phyloP scores from a whole-genome alignment of 495 filamentous ascomycete genomes.

The Penicillium pulvis region DNA sequence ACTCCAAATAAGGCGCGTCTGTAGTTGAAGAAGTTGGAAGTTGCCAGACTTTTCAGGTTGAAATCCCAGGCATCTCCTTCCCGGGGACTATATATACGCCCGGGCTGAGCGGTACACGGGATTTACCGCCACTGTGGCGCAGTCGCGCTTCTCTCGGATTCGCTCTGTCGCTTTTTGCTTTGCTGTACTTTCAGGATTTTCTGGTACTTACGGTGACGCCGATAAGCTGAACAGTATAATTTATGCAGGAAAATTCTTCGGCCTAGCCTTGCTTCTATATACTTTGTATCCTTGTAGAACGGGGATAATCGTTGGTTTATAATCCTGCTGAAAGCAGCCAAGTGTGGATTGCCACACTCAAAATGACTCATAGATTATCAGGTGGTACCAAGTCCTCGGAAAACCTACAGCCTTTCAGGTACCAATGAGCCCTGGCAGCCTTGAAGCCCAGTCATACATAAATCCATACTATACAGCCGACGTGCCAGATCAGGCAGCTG shows the following conservation, averaged over 20 bases:
- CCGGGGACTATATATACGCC: slow-evolving; percentile 14
- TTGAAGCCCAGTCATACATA: background rate
- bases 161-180: background rate
- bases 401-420: background rate
- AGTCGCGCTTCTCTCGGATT: slow-evolving; percentile 2
- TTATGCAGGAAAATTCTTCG: background rate
- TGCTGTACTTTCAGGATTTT: background rate
- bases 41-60: slow-evolving; percentile 11
- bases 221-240: background rate
- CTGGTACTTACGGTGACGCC: background rate
- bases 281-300: background rate
- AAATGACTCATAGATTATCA: slow-evolving; percentile 3
- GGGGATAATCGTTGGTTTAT: background rate
- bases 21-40: slow-evolving; percentile 3
- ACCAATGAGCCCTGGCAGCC: background rate
- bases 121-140: slow-evolving; percentile 10
- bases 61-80: slow-evolving; percentile 14
- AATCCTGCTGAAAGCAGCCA: slow-evolving; percentile 1
- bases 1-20: background rate
- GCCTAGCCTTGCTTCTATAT: background rate
- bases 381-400: background rate
- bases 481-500: background rate
- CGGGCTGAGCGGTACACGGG: background rate
- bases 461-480: background rate
- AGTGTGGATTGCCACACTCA: background rate